Evolutionary conservation across 2,329 filamentous ascomycete genomes (phyloP), one percentile per base, ranked within the genome.

Genomic region (Orbilia javanica): DNA sequence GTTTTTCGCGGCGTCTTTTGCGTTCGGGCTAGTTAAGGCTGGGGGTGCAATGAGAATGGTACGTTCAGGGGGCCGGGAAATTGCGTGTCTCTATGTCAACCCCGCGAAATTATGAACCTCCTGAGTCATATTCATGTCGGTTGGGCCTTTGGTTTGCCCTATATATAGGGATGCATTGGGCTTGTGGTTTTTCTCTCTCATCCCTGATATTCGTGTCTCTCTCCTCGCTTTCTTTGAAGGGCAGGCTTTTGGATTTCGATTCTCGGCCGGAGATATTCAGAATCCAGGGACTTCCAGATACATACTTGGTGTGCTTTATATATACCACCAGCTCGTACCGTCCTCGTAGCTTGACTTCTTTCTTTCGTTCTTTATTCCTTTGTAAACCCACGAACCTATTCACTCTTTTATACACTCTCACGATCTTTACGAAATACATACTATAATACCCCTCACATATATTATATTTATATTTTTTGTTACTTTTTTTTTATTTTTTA

Each of bases 1-100:
- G 36, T 57, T 36, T n/a, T 36, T 60, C 55, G 55, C 34, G 55
- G 55, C 55, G 55, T 60, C 55, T 60, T 60, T 60, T n/a, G n/a
- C n/a, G n/a, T n/a, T n/a, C n/a, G n/a, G n/a, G n/a, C n/a, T n/a
- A 42, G 29, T 7, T n/a, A 10, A n/a, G 11, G 55, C n/a, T 42
- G 55, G 34, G n/a, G n/a, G n/a, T n/a, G n/a, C n/a, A n/a, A n/a
- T 34, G 55, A 60, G 55, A 60, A 29, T 39, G 55, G n/a, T n/a
- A n/a, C n/a, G 42, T 39, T 60, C 55, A 60, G 55, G 55, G 50
- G 55, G 20, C 53, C 7, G 55, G 55, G 55, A 60, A 60, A 60
- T 60, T 60, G 55, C 46, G 46, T 50, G 46, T 50, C 55, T 29
- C 34, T 36, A 34, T 39, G 31, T 34, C 31, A 39, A 39, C 31